phyloP scores from a whole-genome alignment of 148 eudicot genomes.

The Camellia granthamiana region DNA sequence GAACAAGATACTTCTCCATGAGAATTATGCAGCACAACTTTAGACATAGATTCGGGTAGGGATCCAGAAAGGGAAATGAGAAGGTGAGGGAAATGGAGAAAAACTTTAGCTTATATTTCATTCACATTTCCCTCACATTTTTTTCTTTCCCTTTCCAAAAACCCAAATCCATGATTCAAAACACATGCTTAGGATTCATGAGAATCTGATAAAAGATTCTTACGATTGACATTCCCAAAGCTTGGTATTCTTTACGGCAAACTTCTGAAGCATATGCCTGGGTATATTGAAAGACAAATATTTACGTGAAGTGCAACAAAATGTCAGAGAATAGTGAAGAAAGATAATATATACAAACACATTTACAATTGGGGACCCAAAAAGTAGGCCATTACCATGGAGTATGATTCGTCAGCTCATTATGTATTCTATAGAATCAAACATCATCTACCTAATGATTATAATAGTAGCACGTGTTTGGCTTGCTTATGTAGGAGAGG shows the following conservation, averaged over 20 bases:
- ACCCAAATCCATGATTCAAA: no score
- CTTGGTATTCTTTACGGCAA: slow-evolving; percentile 61
- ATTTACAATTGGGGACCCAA: background rate
- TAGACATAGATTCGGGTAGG: background rate
- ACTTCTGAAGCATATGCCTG: slow-evolving; percentile 68
- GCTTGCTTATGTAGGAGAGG: no score
- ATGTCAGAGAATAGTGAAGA: background rate
- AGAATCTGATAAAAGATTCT: slow-evolving; percentile 15
- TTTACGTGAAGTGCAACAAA: background rate
- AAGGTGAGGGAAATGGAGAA: no score
- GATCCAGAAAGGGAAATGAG: no score
- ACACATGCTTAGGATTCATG: no score
- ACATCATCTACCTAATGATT: background rate
- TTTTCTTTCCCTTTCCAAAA: no score
- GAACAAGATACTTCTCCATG: background rate
- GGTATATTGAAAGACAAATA: background rate
- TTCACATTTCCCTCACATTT: no score
- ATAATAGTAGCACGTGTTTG: background rate
- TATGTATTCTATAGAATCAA: background rate
- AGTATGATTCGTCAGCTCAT: background rate
- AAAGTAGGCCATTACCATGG: background rate
- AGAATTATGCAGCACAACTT: background rate
- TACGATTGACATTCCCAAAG: slow-evolving; percentile 60
- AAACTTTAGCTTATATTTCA: no score
- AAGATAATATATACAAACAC: background rate